Conservation (phyloP, 75 land plant genomes). For the Sequoiadendron giganteum region DNA sequence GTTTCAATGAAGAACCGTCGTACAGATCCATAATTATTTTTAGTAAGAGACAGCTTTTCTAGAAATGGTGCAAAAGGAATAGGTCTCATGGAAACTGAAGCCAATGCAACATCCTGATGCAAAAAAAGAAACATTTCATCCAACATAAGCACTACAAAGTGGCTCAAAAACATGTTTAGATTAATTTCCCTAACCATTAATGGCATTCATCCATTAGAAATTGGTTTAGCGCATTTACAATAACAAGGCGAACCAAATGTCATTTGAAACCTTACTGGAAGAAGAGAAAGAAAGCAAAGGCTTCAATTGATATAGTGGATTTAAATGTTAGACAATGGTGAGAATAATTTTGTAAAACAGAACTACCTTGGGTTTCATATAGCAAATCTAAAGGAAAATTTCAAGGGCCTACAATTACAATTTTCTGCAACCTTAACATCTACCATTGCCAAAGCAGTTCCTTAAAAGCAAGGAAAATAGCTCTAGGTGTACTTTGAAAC, state of each 20-base stretch:
- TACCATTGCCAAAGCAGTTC: background rate
- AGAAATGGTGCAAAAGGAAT: slow-evolving; percentile 83
- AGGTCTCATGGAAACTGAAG: slow-evolving; percentile 87
- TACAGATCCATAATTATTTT: slow-evolving; percentile 71
- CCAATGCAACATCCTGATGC: slow-evolving; percentile 82
- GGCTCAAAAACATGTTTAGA: background rate
- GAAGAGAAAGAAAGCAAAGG: background rate
- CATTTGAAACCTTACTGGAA: background rate
- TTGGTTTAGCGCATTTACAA: background rate
- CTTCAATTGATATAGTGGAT: background rate
- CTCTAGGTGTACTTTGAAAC: background rate
- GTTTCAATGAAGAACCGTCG: slow-evolving; percentile 76
- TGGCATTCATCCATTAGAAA: background rate
- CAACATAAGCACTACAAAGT: slow-evolving; percentile 1
- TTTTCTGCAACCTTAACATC: background rate
- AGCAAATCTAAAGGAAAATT: background rate
- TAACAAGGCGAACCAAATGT: background rate
- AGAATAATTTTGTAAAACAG: background rate
- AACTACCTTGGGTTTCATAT: background rate
- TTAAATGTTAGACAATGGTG: background rate
- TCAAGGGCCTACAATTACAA: background rate
- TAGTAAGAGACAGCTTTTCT: slow-evolving; percentile 74
- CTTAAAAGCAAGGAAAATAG: background rate
- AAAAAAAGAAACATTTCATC: background rate
- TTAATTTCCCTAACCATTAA: background rate